Conservation (phyloP, 2,329 filamentous ascomycete genomes). For the Dryadomyces quercus-mongolicae region DNA sequence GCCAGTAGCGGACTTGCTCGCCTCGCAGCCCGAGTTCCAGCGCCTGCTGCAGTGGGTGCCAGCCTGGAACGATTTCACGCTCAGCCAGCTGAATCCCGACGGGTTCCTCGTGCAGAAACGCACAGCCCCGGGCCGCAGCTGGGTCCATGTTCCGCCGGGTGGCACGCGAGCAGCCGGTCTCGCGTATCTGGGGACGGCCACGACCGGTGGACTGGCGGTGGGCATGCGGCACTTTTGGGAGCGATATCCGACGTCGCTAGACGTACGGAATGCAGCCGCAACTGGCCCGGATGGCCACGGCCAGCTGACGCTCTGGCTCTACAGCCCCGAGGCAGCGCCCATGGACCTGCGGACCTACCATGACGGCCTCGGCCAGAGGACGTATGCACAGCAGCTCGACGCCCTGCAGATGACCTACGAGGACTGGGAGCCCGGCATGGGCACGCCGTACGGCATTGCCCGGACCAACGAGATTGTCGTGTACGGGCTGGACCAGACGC, state of each 20-base stretch:
- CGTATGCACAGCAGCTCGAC: constrained; percentile 44
- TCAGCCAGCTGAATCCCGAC: constrained; percentile 45
- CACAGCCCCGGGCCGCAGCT: constrained; percentile 42
- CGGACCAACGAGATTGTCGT: constrained; percentile 45
- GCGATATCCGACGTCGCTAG: constrained; percentile 45
- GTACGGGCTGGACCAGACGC: constrained; percentile 39
- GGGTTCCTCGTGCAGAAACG: constrained; percentile 50
- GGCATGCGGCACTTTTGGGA: constrained; percentile 52
- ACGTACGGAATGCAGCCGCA: constrained; percentile 36
- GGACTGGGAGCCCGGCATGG: constrained; percentile 43
- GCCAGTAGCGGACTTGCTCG: constrained; percentile 12
- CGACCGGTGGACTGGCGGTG: constrained; percentile 43
- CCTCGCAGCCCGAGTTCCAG: constrained; percentile 5
- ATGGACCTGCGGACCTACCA: constrained; percentile 46
- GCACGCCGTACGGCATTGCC: constrained; percentile 44
- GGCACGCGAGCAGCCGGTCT: constrained; percentile 43
- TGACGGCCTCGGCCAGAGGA: constrained; percentile 42
- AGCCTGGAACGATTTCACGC: constrained; percentile 43
- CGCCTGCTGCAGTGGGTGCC: constrained; percentile 24
- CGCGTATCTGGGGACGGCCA: constrained; percentile 46
- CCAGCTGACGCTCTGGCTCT: constrained; percentile 46
- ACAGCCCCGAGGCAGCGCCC: constrained; percentile 41
- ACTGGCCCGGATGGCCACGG: no score
- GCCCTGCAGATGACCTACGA: constrained; percentile 53
- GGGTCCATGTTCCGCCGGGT: constrained; percentile 42